These are phyloP conservation scores for Solanum hybrid DNA, from an alignment of 305 asterid genomes.

Conservation along the genomic window DNA sequence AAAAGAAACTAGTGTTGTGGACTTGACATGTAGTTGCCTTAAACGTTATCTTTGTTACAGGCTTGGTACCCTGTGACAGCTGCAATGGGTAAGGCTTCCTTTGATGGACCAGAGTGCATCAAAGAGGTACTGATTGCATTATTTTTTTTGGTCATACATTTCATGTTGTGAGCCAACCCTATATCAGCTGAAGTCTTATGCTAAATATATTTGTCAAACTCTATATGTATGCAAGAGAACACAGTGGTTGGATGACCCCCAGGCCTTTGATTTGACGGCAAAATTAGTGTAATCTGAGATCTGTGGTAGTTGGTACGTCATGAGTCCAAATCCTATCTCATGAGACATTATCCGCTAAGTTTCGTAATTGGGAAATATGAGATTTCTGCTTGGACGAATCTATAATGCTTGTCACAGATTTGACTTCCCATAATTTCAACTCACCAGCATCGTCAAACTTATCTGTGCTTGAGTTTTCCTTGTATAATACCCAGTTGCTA, in stretches of 20 bases:
- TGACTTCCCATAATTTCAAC: not conserved
- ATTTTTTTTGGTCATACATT: not conserved
- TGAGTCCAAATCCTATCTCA: not conserved
- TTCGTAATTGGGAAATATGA: not conserved
- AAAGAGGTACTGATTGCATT: constrained; percentile 45
- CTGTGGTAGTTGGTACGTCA: not conserved
- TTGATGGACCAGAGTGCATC: constrained; percentile 79
- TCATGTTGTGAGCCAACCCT: not conserved
- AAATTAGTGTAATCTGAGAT: not conserved
- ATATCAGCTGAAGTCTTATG: not conserved
- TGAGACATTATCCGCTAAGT: not conserved
- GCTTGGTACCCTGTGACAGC: constrained; percentile 88
- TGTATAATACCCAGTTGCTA: not conserved
- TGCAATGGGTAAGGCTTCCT: constrained; percentile 82
- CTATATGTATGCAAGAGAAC: not conserved
- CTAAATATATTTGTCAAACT: not conserved
- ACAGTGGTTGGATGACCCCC: not conserved
- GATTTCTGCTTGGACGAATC: not conserved
- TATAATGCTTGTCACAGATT: not conserved
- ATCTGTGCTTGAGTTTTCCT: not conserved
- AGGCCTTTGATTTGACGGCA: not conserved
- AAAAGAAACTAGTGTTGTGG: not conserved
- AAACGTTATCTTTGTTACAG: constrained; percentile 24
- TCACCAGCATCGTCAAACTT: not conserved
- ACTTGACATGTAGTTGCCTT: not conserved